These are phyloP conservation scores for Panaeolus papilionaceus DNA, from an alignment of 768 basidiomycete species.

Conservation along the genomic window DNA sequence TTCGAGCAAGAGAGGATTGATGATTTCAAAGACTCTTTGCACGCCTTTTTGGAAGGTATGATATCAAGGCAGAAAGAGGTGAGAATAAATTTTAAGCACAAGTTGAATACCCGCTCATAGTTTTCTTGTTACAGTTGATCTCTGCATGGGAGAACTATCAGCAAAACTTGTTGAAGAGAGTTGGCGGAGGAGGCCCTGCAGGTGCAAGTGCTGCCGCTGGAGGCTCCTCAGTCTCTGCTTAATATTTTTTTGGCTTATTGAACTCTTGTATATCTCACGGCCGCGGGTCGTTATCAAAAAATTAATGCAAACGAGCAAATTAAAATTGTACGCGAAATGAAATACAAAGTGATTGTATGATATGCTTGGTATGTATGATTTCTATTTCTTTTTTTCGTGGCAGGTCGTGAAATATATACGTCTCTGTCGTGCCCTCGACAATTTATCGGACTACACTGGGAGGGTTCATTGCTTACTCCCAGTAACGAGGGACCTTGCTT, in stretches of 20 bases:
- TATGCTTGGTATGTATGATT: conserved; percentile 7
- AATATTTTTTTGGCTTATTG: neutral
- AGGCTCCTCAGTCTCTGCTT: conserved; percentile 9
- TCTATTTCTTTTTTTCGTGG: neutral
- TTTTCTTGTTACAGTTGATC: conserved; percentile 58
- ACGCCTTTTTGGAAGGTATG: conserved; percentile 88
- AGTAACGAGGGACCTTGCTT: conserved; percentile 73
- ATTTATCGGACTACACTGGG: neutral
- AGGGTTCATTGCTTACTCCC: conserved; percentile 58
- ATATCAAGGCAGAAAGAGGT: conserved; percentile 85
- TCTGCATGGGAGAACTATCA: conserved; percentile 85
- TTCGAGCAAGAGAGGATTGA: conserved; percentile 95
- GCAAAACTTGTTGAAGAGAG: conserved; percentile 64
- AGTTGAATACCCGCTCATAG: conserved; percentile 21
- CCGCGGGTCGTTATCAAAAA: neutral
- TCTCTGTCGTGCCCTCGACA: neutral
- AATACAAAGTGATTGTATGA: neutral
- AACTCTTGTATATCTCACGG: neutral
- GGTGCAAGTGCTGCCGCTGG: conserved; percentile 15
- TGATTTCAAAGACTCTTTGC: conserved; percentile 88
- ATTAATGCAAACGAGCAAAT: neutral
- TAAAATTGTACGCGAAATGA: neutral
- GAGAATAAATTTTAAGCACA: neutral
- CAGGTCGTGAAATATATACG: neutral
- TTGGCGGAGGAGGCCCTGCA: conserved; percentile 31